Percentiles rank a stretch among this genome's conserved stretches.
Conservation (phyloP, 202 grass and related monocot genomes). For the Dendrocalamus latiflorus region DNA sequence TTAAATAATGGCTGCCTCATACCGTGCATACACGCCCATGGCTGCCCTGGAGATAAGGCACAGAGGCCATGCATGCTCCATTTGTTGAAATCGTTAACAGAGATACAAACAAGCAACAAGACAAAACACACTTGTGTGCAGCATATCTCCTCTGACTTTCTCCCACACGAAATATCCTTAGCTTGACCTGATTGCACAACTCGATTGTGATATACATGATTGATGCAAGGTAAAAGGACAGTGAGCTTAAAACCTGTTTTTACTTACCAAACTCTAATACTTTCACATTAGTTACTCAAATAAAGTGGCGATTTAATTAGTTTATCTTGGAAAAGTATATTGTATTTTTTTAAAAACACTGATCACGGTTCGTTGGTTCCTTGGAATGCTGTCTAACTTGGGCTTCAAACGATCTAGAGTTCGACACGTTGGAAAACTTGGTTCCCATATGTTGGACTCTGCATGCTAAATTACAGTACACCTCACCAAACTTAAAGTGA, state of each 20-base stretch:
- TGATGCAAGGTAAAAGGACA: constrained; percentile 30
- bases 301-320: not conserved
- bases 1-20: no score
- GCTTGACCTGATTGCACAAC: constrained; percentile 35
- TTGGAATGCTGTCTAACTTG: not conserved
- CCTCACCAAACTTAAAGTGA: constrained; percentile 21
- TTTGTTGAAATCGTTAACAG: constrained; percentile 19
- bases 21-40: no score
- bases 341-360: not conserved
- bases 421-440: no score
- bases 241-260: not conserved
- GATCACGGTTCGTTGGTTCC: constrained; percentile 10
- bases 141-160: constrained; percentile 31
- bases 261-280: constrained; percentile 10
- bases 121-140: constrained; percentile 32
- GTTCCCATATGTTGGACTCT: no score
- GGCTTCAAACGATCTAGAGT: not conserved
- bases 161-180: constrained; percentile 35
- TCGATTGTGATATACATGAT: constrained; percentile 22
- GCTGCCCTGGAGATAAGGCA: no score
- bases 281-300: constrained; percentile 11
- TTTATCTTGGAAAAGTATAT: constrained; percentile 14
- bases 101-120: constrained; percentile 27
- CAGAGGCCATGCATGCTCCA: no score
- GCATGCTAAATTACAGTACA: constrained; percentile 18